Evolutionary conservation across 1,284 basidiomycete genomes (phyloP).

Genomic region (Cronartium quercuum): DNA sequence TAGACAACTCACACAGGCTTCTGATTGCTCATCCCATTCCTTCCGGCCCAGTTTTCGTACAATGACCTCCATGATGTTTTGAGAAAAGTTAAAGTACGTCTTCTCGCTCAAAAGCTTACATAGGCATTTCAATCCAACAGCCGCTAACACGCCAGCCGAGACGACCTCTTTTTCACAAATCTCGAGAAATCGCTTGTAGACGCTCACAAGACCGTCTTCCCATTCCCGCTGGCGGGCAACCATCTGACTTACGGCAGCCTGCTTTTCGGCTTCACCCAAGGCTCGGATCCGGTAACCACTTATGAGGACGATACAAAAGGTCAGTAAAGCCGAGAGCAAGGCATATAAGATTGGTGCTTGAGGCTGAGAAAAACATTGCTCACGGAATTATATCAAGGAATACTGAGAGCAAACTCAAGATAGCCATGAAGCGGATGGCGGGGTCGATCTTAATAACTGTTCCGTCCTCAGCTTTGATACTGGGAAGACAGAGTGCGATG

Average conservation of each 20-base stretch:
- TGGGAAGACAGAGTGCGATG: slow-evolving; percentile 18
- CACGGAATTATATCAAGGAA: slow-evolving; percentile 94
- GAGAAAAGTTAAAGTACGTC: slow-evolving; percentile 95
- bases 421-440: slow-evolving; percentile 76
- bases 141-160: slow-evolving; percentile 58
- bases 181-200: slow-evolving; percentile 84
- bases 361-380: not conserved
- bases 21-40: slow-evolving; percentile 66
- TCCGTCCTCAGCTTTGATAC: slow-evolving; percentile 50
- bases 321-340: not conserved
- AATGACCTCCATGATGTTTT: slow-evolving; percentile 82
- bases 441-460: slow-evolving; percentile 64
- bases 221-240: slow-evolving; percentile 84
- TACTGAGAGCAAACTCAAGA: slow-evolving; percentile 84
- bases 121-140: slow-evolving; percentile 72
- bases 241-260: slow-evolving; percentile 90
- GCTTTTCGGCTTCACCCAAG: slow-evolving; percentile 80
- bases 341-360: not conserved
- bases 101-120: slow-evolving; percentile 74
- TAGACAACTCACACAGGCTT: slow-evolving; percentile 72
- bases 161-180: slow-evolving; percentile 67
- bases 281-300: slow-evolving; percentile 63
- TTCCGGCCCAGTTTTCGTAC: slow-evolving; percentile 75
- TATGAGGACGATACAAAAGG: not conserved
- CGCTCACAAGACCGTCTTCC: slow-evolving; percentile 86